Percentiles rank a stretch among this genome's conserved stretches.
Conservation (phyloP, 1,139 yeast genomes). For the Hyphopichia wangnamkhiaoensis region DNA sequence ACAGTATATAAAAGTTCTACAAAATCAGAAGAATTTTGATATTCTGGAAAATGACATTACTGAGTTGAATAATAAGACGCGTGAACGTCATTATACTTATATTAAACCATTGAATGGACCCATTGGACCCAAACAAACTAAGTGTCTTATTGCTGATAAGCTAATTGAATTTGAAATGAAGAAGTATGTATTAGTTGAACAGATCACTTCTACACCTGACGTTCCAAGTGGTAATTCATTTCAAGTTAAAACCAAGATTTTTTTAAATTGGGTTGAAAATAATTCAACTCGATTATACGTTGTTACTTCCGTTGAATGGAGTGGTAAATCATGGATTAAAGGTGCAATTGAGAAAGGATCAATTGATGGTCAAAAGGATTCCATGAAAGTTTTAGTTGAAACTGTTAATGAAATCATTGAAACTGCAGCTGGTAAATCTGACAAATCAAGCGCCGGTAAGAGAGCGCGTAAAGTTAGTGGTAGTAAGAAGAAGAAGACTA, state of each 20-base stretch:
- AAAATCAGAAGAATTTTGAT: slow-evolving; percentile 72
- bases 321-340: slow-evolving; percentile 91
- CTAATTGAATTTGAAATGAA: slow-evolving; percentile 65
- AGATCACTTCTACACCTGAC: slow-evolving; percentile 81
- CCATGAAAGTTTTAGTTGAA: slow-evolving; percentile 59
- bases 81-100: slow-evolving; percentile 65
- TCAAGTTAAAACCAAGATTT: slow-evolving; percentile 66
- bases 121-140: slow-evolving; percentile 94
- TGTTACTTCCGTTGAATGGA: slow-evolving; percentile 78
- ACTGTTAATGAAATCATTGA: slow-evolving; percentile 53
- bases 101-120: slow-evolving; percentile 79
- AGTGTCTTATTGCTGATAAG: slow-evolving; percentile 74
- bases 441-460: slow-evolving; percentile 9
- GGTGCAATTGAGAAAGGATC: slow-evolving; percentile 92
- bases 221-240: slow-evolving; percentile 93
- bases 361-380: slow-evolving; percentile 82
- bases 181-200: slow-evolving; percentile 57
- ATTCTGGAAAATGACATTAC: slow-evolving; percentile 55
- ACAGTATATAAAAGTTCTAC: slow-evolving; percentile 55
- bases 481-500: slow-evolving; percentile 15
- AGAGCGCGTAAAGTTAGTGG: slow-evolving; percentile 7
- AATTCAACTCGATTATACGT: slow-evolving; percentile 66
- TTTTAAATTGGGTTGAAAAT: slow-evolving; percentile 73
- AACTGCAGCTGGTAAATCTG: slow-evolving; percentile 12
- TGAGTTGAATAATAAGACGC: slow-evolving; percentile 29